A percentile compares a stretch with the other conserved stretches of the same genome.
Conservation (phyloP, 2,329 filamentous ascomycete genomes). For the Pseudocercospora fuligena region DNA sequence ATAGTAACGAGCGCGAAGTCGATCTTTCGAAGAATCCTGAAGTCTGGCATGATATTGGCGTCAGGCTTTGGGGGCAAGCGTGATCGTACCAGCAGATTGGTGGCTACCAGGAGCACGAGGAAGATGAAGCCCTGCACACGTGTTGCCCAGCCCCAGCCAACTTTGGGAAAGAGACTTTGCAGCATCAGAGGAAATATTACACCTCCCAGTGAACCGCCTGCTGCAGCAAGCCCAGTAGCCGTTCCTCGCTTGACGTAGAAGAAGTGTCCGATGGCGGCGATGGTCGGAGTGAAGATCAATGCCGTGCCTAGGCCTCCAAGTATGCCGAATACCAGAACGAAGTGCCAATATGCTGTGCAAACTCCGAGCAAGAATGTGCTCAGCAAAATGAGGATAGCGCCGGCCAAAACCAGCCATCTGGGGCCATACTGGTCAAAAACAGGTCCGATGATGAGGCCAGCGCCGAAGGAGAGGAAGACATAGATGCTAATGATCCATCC, state of each 20-base stretch:
- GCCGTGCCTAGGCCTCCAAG: slow-evolving; percentile 74
- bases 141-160: slow-evolving; percentile 54
- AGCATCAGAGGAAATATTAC: slow-evolving; percentile 53
- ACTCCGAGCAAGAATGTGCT: slow-evolving; percentile 71
- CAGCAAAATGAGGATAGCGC: slow-evolving; percentile 64
- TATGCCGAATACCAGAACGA: slow-evolving; percentile 69
- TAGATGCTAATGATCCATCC: slow-evolving; percentile 38
- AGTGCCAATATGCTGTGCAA: slow-evolving; percentile 50
- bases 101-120: slow-evolving; percentile 44
- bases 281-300: slow-evolving; percentile 79
- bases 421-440: slow-evolving; percentile 37
- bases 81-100: slow-evolving; percentile 46
- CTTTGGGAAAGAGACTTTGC: slow-evolving; percentile 44
- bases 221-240: slow-evolving; percentile 79
- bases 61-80: slow-evolving; percentile 48
- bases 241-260: slow-evolving; percentile 75
- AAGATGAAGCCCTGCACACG: slow-evolving; percentile 51
- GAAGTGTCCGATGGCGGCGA: slow-evolving; percentile 79
- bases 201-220: slow-evolving; percentile 60
- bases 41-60: slow-evolving; percentile 47
- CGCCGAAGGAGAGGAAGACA: slow-evolving; percentile 37
- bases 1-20: slow-evolving; percentile 47
- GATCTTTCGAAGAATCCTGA: slow-evolving; percentile 46
- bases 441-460: slow-evolving; percentile 34
- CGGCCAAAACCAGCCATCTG: slow-evolving; percentile 67